Percentiles rank a stretch among this genome's conserved stretches.
phyloP scores from a whole-genome alignment of 768 basidiomycete species.

The Multifurca ochricompacta region DNA sequence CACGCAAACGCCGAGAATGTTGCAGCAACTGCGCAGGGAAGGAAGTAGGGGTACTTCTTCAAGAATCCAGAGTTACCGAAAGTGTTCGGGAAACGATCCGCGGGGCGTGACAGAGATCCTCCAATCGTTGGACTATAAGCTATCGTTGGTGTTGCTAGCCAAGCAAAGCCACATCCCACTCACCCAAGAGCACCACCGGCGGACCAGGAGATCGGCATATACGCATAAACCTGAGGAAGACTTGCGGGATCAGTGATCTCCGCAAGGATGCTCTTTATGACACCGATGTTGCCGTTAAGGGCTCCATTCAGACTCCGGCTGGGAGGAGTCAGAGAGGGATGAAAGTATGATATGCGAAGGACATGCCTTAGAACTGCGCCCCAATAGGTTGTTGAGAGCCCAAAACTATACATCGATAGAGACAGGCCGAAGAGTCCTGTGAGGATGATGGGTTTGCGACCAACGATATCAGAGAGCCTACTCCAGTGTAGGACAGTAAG shows the following conservation, averaged over 20 bases:
- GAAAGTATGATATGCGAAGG: neutral
- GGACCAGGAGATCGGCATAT: slow-evolving; percentile 50
- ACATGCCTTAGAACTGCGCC: slow-evolving; percentile 45
- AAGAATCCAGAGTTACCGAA: slow-evolving; percentile 56
- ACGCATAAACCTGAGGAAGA: slow-evolving; percentile 60
- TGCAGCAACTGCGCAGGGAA: slow-evolving; percentile 62
- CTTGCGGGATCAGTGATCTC: slow-evolving; percentile 70
- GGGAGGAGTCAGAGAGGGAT: neutral
- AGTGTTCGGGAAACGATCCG: slow-evolving; percentile 53
- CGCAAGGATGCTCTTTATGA: slow-evolving; percentile 66
- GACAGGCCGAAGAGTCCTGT: slow-evolving; percentile 57
- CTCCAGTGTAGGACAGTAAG: slow-evolving; percentile 71
- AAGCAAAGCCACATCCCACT: slow-evolving; percentile 18
- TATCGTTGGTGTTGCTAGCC: neutral
- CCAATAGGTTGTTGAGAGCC: slow-evolving; percentile 62
- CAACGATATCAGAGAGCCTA: slow-evolving; percentile 60
- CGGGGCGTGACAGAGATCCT: slow-evolving; percentile 56
- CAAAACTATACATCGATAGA: slow-evolving; percentile 66
- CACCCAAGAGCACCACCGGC: slow-evolving; percentile 40
- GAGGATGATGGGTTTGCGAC: slow-evolving; percentile 70
- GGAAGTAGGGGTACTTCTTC: slow-evolving; percentile 64
- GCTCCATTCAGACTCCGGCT: slow-evolving; percentile 68
- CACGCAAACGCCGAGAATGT: slow-evolving; percentile 49
- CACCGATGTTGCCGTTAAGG: slow-evolving; percentile 61
- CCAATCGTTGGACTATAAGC: slow-evolving; percentile 55